Conservation (phyloP, 2,329 filamentous ascomycete species). For the Talaromyces sp. region DNA sequence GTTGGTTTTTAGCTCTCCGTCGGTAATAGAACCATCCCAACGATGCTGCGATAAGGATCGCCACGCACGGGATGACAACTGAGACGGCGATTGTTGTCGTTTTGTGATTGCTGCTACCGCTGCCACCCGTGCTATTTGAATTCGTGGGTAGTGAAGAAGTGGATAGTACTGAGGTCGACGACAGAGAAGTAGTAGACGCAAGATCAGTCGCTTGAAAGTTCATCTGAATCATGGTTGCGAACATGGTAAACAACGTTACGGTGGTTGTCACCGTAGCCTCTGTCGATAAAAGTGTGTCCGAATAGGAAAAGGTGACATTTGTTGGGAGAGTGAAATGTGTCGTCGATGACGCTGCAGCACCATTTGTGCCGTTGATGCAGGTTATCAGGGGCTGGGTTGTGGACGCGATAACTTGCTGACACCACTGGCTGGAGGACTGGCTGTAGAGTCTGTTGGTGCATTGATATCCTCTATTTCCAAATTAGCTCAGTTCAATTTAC, state of each 20-base stretch:
- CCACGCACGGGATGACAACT: slow-evolving; percentile 7
- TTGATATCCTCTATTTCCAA: neutral
- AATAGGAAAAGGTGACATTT: neutral
- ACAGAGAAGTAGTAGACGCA: neutral
- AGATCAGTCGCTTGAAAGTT: slow-evolving; percentile 7
- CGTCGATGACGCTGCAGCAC: neutral
- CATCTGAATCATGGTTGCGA: slow-evolving; percentile 4
- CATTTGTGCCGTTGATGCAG: neutral
- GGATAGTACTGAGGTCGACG: neutral
- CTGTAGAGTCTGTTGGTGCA: neutral
- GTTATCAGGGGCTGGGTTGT: neutral
- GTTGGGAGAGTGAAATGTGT: neutral
- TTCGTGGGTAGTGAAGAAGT: neutral
- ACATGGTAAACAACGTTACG: neutral
- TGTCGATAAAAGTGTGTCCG: neutral
- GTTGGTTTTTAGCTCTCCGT: neutral
- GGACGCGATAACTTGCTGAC: slow-evolving; percentile 1
- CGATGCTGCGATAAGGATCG: neutral
- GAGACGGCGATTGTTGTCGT: slow-evolving; percentile 8
- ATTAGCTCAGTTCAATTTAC: neutral
- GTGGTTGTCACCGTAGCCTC: neutral
- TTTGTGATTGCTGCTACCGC: neutral
- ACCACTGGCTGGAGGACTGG: neutral
- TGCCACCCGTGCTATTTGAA: neutral
- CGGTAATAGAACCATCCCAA: slow-evolving; percentile 12